These are phyloP conservation scores for Helenozyma baotianmanensis DNA, from an alignment of 805 yeast species.

Conservation along the genomic window DNA sequence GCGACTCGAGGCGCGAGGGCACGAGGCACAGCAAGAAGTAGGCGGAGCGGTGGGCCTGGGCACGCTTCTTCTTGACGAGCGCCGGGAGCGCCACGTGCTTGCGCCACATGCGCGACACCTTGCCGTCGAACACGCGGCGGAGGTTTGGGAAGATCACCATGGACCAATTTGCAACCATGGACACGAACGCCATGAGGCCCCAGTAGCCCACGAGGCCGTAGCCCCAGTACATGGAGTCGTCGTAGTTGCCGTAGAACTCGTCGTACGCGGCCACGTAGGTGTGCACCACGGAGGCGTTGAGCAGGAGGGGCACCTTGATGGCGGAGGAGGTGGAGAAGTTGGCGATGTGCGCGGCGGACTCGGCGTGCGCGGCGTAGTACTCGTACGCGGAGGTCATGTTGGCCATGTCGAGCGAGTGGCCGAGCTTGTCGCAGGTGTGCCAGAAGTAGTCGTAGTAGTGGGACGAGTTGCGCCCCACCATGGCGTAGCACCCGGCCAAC, in stretches of 20 bases:
- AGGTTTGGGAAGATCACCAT: constrained; percentile 35
- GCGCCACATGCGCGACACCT: constrained; percentile 21
- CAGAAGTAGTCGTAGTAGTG: neutral
- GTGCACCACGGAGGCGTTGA: constrained; percentile 15
- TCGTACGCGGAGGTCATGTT: constrained; percentile 10
- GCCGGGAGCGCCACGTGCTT: constrained; percentile 28
- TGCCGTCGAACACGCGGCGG: constrained; percentile 25
- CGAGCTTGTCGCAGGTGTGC: constrained; percentile 4
- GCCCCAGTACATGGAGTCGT: constrained; percentile 33
- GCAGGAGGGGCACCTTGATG: constrained; percentile 18
- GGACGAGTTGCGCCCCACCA: constrained; percentile 1
- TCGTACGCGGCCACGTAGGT: constrained; percentile 20
- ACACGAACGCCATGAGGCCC: constrained; percentile 40
- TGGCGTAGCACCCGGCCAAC: constrained; percentile 8
- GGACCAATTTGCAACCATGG: constrained; percentile 40
- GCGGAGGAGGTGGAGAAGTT: constrained; percentile 5
- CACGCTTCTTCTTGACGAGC: constrained; percentile 12
- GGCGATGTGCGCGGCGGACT: constrained; percentile 5
- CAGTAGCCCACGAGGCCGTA: constrained; percentile 45
- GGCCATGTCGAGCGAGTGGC: constrained; percentile 4
- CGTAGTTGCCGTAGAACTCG: constrained; percentile 35
- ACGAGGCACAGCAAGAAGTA: constrained; percentile 22
- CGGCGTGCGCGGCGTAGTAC: constrained; percentile 8
- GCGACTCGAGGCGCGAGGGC: constrained; percentile 27
- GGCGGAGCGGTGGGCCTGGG: constrained; percentile 4